These are phyloP conservation scores for Zygosaccharomyces lentus DNA, from an alignment of 805 yeast genomes.

Conservation along the genomic window DNA sequence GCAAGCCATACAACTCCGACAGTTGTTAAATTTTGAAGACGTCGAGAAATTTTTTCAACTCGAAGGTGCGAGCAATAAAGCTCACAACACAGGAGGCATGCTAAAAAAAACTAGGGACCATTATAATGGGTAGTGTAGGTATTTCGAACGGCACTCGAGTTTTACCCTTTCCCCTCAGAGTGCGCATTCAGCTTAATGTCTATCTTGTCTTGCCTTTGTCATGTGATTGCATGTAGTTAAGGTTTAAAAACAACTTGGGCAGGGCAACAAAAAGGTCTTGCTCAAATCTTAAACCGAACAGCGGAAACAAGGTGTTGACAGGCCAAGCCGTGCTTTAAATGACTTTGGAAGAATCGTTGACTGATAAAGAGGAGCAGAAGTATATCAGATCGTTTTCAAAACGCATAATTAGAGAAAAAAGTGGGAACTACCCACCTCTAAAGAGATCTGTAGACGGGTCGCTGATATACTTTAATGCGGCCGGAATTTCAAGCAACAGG, in stretches of 20 bases:
- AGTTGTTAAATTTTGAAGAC: background rate
- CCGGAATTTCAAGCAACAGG: slow-evolving; percentile 45
- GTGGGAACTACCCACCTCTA: slow-evolving; percentile 34
- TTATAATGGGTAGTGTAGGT: background rate
- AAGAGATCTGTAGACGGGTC: slow-evolving; percentile 29
- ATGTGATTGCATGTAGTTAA: background rate
- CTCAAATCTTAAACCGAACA: background rate
- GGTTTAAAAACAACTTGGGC: background rate
- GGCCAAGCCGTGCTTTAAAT: background rate
- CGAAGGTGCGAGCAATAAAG: background rate
- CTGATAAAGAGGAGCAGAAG: slow-evolving; percentile 14
- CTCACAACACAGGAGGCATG: too few relatives aligned
- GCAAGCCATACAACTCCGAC: background rate
- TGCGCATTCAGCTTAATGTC: background rate
- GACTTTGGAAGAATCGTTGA: slow-evolving; percentile 5
- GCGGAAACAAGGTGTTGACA: background rate
- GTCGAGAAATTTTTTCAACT: background rate
- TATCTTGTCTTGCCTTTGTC: background rate
- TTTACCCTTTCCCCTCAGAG: background rate
- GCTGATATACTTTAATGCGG: slow-evolving; percentile 23
- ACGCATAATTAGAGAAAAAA: slow-evolving; percentile 30
- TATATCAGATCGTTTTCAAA: slow-evolving; percentile 25
- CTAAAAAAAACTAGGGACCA: too few relatives aligned
- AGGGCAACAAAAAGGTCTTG: background rate
- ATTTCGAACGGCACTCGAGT: background rate